Base-by-base conservation (phyloP, 352 stramenopile species). In the Thraustochytrium sp. region DNA sequence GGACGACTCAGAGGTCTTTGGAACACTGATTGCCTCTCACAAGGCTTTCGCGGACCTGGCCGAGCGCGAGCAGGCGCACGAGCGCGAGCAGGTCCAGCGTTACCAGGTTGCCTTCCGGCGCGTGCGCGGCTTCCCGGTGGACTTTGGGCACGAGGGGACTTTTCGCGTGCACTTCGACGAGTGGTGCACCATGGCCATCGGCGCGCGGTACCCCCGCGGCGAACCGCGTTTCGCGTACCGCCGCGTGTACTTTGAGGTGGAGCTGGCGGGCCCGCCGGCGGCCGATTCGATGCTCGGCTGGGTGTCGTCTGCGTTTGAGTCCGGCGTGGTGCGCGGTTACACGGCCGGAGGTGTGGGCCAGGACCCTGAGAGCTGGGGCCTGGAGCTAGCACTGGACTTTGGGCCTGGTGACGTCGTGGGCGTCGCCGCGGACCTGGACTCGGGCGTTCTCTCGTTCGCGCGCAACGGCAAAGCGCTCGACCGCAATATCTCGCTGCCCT, bases 231-330 rank as follows among this genome's bases (percentile, higher is more conserved):
- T 73, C 2, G 51, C 23, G 8, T 34, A 65, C 53, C 68, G 31
- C 23, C 31, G 40, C 3, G 2, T 80, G 8, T 80, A 80, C 53
- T 80, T 46, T 44, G 68, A 80, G 42, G 44, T 80, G 18, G 68
- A 80, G 51, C 51, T 80, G 11, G 4, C 76, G 4, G 59, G 26
- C 26, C 26, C 34, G 11, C 38, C 40, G 5, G 40, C 8, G 8
- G 21, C 68, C 8, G 68, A 80, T n/a, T 29, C 53, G 0, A 16
- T 80, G 42, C 36, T 80, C 9, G 68, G 68, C 42, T 80, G 68
- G 68, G 53, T 80, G 5, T 46, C 34, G 0, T 16, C 37, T 23
- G 1, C 21, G 13, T 80, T 80, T 4, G 13, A 80, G 49, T 11
- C 11, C 26, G 68, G 68, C 23, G 46, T 80, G 1, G 13, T 80